These are phyloP conservation scores for Teunomyces pallodes DNA, from an alignment of 805 yeast species.

Conservation along the genomic window DNA sequence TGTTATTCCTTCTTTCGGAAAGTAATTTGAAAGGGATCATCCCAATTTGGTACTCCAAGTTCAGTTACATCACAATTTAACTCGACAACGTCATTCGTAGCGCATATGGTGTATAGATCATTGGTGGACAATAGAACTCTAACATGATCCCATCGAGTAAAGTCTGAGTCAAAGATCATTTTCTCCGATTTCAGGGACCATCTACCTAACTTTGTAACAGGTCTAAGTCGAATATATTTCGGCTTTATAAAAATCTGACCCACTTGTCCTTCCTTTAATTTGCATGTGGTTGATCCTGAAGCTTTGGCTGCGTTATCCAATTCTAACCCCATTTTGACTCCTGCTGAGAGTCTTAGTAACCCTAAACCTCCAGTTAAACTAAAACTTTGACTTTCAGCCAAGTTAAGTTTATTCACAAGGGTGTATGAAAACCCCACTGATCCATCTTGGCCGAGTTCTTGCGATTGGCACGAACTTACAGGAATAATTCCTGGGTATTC, in stretches of 20 bases:
- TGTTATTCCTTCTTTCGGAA: background rate
- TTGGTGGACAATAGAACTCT: slow-evolving; percentile 10
- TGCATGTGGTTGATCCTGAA: slow-evolving; percentile 14
- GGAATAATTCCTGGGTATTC: slow-evolving; percentile 10
- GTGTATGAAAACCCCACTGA: slow-evolving; percentile 6
- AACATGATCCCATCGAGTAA: slow-evolving; percentile 9
- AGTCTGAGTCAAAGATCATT: slow-evolving; percentile 10
- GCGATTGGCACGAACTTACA: slow-evolving; percentile 11
- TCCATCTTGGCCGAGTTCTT: slow-evolving; percentile 10
- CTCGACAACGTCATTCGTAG: slow-evolving; percentile 20
- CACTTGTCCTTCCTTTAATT: slow-evolving; percentile 12
- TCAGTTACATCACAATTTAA: slow-evolving; percentile 16
- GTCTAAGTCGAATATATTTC: slow-evolving; percentile 8
- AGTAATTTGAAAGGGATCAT: slow-evolving; percentile 12
- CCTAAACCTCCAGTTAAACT: background rate
- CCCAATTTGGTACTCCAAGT: slow-evolving; percentile 20
- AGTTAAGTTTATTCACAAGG: background rate
- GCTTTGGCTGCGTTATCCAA: slow-evolving; percentile 2
- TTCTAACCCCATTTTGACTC: background rate
- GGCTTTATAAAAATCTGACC: slow-evolving; percentile 23
- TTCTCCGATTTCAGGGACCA: slow-evolving; percentile 11
- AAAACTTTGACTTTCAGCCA: background rate
- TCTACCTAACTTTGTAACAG: slow-evolving; percentile 10
- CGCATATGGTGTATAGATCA: slow-evolving; percentile 16
- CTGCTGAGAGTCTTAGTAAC: background rate